Conservation (phyloP, 2,329 filamentous ascomycete species). For the Hypoxylon sp. region DNA sequence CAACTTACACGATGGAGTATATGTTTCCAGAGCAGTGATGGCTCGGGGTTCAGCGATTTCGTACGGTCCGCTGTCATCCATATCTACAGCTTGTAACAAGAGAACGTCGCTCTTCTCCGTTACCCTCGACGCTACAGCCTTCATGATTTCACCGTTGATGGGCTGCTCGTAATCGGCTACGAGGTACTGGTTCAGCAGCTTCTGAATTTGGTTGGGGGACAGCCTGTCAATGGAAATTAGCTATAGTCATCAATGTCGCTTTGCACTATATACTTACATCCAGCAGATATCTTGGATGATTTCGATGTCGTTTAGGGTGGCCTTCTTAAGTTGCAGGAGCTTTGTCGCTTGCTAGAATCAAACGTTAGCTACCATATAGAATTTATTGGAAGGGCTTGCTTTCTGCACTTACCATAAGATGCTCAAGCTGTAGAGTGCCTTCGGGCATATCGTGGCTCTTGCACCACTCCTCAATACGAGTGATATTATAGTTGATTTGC, state of each 20-base stretch:
- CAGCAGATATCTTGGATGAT: conserved; percentile 99
- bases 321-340: conserved; percentile 97
- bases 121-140: conserved; percentile 95
- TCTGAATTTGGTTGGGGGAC: conserved; percentile 98
- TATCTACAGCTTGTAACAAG: conserved; percentile 93
- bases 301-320: conserved; percentile 98
- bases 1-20: conserved; percentile 93
- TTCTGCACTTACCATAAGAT: conserved; percentile 83
- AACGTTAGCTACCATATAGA: conserved; percentile 49
- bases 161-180: conserved; percentile 99
- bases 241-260: conserved; percentile 21
- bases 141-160: conserved; percentile 99
- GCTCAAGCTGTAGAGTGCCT: conserved; percentile 95
- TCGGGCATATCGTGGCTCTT: conserved; percentile 99
- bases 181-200: conserved; percentile 97
- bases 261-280: conserved; percentile 80
- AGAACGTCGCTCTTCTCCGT: conserved; percentile 99
- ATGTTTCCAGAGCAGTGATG: conserved; percentile 97
- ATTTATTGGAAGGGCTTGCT: neutral
- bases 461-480: conserved; percentile 99
- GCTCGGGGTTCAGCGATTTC: conserved; percentile 97
- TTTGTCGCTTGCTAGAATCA: conserved; percentile 88
- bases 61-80: conserved; percentile 98
- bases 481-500: conserved; percentile 99
- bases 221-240: conserved; percentile 70